A percentile compares a stretch with the other conserved stretches of the same genome.
phyloP scores from a whole-genome alignment of 2,329 filamentous ascomycete genomes.

The Aspergillus brunneoviolaceus region DNA sequence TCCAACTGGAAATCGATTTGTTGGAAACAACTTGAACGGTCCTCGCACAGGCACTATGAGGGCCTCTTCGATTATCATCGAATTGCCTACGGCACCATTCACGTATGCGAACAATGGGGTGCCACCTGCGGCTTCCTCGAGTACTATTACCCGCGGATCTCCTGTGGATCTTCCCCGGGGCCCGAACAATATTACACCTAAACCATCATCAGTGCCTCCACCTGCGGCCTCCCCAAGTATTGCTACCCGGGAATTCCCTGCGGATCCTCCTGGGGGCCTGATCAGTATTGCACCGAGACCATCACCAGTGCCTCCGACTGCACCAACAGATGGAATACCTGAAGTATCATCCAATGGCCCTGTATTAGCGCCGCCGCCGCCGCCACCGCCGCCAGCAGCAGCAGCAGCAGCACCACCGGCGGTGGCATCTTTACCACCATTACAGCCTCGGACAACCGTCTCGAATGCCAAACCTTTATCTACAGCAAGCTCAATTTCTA shows the following conservation, averaged over 20 bases:
- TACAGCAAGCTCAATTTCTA: constrained; percentile 7
- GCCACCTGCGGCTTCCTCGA: constrained; percentile 11
- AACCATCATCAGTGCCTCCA: constrained; percentile 11
- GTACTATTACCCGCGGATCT: constrained; percentile 5
- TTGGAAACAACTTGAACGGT: constrained; percentile 8
- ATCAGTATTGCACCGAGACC: constrained; percentile 18
- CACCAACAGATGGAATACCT: not conserved
- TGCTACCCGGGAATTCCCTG: constrained; percentile 3
- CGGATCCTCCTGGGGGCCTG: constrained; percentile 6
- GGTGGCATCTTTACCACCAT: not conserved
- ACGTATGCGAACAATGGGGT: constrained; percentile 15
- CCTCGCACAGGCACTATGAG: constrained; percentile 19
- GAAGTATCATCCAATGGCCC: not conserved
- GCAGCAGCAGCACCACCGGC: not conserved
- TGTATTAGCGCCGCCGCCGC: not conserved
- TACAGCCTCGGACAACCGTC: constrained; percentile 8
- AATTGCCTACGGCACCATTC: constrained; percentile 27
- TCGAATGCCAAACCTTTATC: constrained; percentile 9
- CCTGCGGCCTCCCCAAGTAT: constrained; percentile 10
- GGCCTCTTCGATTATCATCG: constrained; percentile 26
- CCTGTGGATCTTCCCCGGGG: constrained; percentile 1
- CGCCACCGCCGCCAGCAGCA: no score
- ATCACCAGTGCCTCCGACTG: not conserved
- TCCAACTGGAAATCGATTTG: constrained; percentile 1
- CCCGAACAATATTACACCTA: constrained; percentile 17